These are phyloP conservation scores for Coniferiporia weirii DNA, from an alignment of 1,284 basidiomycete species.

Conservation along the genomic window DNA sequence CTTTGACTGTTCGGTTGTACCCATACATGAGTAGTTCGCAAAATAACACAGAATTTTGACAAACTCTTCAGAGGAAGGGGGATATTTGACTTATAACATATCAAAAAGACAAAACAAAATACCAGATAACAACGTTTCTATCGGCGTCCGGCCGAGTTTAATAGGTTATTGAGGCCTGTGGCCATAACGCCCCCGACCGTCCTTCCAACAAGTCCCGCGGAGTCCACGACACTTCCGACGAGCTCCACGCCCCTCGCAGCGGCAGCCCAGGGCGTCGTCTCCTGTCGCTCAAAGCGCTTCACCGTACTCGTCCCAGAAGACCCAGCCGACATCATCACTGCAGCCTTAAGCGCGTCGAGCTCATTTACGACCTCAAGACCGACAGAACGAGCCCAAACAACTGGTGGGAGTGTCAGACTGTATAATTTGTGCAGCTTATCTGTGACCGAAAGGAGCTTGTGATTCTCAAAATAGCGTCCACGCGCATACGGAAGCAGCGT, in stretches of 20 bases:
- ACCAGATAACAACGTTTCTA: neutral
- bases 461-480: conserved; percentile 81
- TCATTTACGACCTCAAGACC: conserved; percentile 93
- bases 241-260: conserved; percentile 35
- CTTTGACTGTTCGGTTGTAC: neutral
- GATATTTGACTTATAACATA: too few relatives aligned
- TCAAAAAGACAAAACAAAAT: neutral
- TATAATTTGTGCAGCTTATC: conserved; percentile 91
- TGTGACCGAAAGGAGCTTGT: conserved; percentile 74
- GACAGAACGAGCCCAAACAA: conserved; percentile 83
- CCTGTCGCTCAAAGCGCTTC: conserved; percentile 3
- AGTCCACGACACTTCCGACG: conserved; percentile 26
- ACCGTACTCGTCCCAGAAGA: conserved; percentile 25
- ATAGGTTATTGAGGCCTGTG: neutral
- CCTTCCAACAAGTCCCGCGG: conserved; percentile 27
- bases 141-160: conserved; percentile 3
- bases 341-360: conserved; percentile 73
- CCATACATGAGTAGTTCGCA: too few relatives aligned
- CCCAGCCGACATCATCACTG: conserved; percentile 81
- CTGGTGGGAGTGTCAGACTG: conserved; percentile 52
- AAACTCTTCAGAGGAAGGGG: too few relatives aligned
- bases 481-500: conserved; percentile 73
- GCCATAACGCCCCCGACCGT: conserved; percentile 21
- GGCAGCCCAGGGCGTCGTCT: conserved; percentile 26
- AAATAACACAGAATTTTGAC: too few relatives aligned